Evolutionary conservation across 169 alveolate genomes (phyloP), one percentile per base, ranked within the genome.

Genomic region (Perkinsus chesapeaki): DNA sequence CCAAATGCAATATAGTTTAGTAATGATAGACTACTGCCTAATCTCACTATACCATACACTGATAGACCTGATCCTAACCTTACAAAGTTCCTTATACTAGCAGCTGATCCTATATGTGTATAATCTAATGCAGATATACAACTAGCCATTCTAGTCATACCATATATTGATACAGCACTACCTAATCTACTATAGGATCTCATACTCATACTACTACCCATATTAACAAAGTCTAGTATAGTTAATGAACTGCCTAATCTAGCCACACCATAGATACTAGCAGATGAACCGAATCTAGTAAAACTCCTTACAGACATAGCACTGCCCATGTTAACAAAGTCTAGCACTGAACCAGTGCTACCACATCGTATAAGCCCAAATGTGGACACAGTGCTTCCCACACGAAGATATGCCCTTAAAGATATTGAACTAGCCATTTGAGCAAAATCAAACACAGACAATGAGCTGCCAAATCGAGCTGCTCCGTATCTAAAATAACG

Each of bases 1-100:
- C 95, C 95, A 39, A 34, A 91, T 38, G 39, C 92, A 92, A 91
- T 92, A 72, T 48, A 91, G 93, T 93, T 93, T 93, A 91, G 48
- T 82, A 48, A 91, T 0, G 92, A 47, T 39, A 47, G 93, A 27
- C 91, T 39, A 38, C 90, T 72, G 39, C 95, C 95, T 37, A 73
- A 92, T 73, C 93, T 60, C 9, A 91, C 82, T 31, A 16, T 43
- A 16, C 23, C 60, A 43, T 43, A 43, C 23, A 43, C 60, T 5
- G 60, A 43, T 5, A 82, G 38, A 92, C 37, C 39, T 91, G 60
- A 82, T 36, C 94, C 95, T 39, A 93, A 91, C 7, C 93, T 39
- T 7, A 38, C 91, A 91, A 93, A 91, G 93, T 93, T 93, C 39
- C 43, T 92, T 9, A 82, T 92, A 5, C 73, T 73, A 19, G 37